A percentile compares a stretch with the other conserved stretches of the same genome.
These are phyloP conservation scores for Yamadazyma buinensis DNA, from an alignment of 1,139 yeast genomes.

Conservation along the genomic window DNA sequence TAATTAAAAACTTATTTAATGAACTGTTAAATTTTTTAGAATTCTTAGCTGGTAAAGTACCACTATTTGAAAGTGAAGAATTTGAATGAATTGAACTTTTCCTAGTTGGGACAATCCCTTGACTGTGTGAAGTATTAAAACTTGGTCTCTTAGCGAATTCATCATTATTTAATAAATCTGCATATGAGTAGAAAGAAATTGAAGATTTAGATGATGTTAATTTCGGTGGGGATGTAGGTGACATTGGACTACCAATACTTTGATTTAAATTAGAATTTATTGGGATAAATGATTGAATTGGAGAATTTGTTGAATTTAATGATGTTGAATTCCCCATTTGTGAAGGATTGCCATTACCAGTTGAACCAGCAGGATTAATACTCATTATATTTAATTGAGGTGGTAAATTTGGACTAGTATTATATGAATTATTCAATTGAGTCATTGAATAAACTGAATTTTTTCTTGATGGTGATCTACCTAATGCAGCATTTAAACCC, in stretches of 20 bases:
- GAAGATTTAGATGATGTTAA: conserved; percentile 44
- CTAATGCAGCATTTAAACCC: conserved; percentile 60
- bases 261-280: neutral
- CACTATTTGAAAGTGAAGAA: neutral
- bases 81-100: conserved; percentile 9
- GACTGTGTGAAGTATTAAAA: conserved; percentile 30
- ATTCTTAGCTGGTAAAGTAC: conserved; percentile 1
- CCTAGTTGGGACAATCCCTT: conserved; percentile 26
- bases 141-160: conserved; percentile 60
- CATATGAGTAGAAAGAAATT: conserved; percentile 71
- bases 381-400: neutral
- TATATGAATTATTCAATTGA: conserved; percentile 12
- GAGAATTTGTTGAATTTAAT: neutral
- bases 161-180: conserved; percentile 70
- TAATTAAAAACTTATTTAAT: conserved; percentile 23
- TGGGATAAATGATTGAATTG: neutral
- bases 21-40: conserved; percentile 13
- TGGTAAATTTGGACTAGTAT: neutral
- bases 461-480: conserved; percentile 33
- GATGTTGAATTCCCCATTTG: neutral
- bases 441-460: conserved; percentile 34
- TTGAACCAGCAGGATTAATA: neutral
- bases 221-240: conserved; percentile 38
- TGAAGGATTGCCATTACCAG: neutral
- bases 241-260: conserved; percentile 11